Percentiles rank a stretch among this genome's conserved stretches.
Evolutionary conservation across 768 basidiomycete species (phyloP).

Genomic region (Phanerochaete carnosa): DNA sequence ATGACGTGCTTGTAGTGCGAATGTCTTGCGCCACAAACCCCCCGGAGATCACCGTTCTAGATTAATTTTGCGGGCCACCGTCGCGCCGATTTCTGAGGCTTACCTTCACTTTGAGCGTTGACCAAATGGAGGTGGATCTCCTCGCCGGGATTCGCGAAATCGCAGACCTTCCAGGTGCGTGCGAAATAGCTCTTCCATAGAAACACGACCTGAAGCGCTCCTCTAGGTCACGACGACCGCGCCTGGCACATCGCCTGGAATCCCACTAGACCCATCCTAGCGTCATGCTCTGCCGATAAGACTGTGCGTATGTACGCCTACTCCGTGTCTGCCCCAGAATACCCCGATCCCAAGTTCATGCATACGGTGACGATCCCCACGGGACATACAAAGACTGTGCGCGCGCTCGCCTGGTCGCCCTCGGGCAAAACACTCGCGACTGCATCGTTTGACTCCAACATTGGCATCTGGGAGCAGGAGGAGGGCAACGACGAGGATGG

Average conservation of each 20-base stretch:
- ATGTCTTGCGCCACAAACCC: not conserved
- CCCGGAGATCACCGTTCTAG: not conserved
- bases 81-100: not conserved
- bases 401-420: constrained; percentile 85
- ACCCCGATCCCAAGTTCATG: constrained; percentile 37
- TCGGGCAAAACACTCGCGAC: constrained; percentile 85
- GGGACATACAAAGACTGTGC: constrained; percentile 85
- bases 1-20: not conserved
- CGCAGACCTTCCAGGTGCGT: constrained; percentile 7
- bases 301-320: constrained; percentile 85
- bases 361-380: constrained; percentile 69
- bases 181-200: not conserved
- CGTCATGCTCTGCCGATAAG: constrained; percentile 95
- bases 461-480: constrained; percentile 86
- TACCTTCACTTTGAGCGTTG: not conserved
- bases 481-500: constrained; percentile 28
- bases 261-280: constrained; percentile 52
- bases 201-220: not conserved
- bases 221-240: constrained; percentile 16
- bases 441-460: constrained; percentile 90
- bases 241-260: constrained; percentile 18
- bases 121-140: not conserved
- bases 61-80: not conserved
- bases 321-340: constrained; percentile 6
- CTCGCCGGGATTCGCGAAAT: not conserved